Percentiles rank a stretch among this genome's conserved stretches.
Evolutionary conservation across 176 grass and related monocot genomes (phyloP).

Genomic region (Zizania latifolia): DNA sequence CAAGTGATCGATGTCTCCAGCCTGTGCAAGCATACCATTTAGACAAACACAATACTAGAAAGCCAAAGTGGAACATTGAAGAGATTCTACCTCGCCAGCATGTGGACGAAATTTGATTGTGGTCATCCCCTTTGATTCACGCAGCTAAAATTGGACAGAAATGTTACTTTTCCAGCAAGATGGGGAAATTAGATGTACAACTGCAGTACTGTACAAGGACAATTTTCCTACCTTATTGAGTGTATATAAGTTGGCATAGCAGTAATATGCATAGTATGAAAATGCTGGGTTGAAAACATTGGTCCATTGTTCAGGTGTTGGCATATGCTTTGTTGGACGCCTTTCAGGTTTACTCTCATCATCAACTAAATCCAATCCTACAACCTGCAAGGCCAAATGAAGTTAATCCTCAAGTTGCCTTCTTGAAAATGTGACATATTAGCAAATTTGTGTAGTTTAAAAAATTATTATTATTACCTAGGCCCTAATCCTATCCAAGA

Average conservation of each 20-base stretch:
- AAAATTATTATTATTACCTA: neutral
- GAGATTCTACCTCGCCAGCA: constrained; percentile 74
- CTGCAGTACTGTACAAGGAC: too few relatives aligned
- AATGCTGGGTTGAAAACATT: constrained; percentile 98
- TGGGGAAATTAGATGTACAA: neutral
- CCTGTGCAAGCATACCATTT: constrained; percentile 41
- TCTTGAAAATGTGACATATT: neutral
- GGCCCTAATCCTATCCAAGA: neutral
- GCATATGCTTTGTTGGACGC: constrained; percentile 98
- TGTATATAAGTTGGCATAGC: constrained; percentile 91
- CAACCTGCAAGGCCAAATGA: constrained; percentile 46
- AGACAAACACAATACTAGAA: constrained; percentile 21
- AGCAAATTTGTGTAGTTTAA: neutral
- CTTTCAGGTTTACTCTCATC: constrained; percentile 99
- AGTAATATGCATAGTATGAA: constrained; percentile 98
- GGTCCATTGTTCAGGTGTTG: constrained; percentile 88
- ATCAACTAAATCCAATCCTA: constrained; percentile 97
- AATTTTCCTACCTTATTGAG: constrained; percentile 76
- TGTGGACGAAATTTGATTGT: constrained; percentile 99
- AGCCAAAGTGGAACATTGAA: constrained; percentile 11
- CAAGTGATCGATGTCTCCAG: constrained; percentile 90
- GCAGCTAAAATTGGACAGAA: constrained; percentile 54
- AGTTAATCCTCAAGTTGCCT: neutral
- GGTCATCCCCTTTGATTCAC: constrained; percentile 95
- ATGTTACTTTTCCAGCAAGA: constrained; percentile 23